phyloP scores from a whole-genome alignment of 2,329 filamentous ascomycete genomes.

The Ampelomyces quisqualis region DNA sequence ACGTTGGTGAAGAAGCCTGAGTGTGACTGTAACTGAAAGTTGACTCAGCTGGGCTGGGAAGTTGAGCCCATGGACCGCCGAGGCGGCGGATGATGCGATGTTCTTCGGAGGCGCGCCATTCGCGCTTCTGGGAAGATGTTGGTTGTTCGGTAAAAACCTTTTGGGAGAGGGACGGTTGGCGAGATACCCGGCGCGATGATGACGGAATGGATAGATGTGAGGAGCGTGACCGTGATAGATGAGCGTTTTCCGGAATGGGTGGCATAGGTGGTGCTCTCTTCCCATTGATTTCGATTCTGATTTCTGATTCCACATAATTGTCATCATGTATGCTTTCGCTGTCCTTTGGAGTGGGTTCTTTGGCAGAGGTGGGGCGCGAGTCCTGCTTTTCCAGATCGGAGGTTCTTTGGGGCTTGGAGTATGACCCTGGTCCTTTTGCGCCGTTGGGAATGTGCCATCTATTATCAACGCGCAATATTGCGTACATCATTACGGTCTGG shows the following conservation, averaged over 20 bases:
- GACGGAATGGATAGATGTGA: constrained; percentile 6
- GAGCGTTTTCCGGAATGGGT: neutral
- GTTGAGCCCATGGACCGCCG: constrained; percentile 21
- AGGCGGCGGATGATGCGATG: constrained; percentile 21
- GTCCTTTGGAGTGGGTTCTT: neutral
- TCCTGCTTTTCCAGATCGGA: constrained; percentile 22
- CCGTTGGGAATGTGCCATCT: constrained; percentile 76
- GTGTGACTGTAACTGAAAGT: constrained; percentile 4
- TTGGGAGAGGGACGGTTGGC: constrained; percentile 3
- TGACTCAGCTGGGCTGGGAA: constrained; percentile 8
- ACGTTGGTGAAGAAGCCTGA: constrained; percentile 1
- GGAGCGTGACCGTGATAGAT: neutral
- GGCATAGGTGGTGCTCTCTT: constrained; percentile 2
- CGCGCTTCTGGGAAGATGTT: constrained; percentile 11
- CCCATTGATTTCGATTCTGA: constrained; percentile 2
- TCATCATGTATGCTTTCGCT: neutral
- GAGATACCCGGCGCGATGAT: constrained; percentile 9
- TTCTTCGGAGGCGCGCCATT: constrained; percentile 26
- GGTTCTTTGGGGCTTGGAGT: constrained; percentile 12
- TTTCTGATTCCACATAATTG: constrained; percentile 2
- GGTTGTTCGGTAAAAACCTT: constrained; percentile 1
- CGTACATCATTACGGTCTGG: constrained; percentile 66
- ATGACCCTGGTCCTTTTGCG: constrained; percentile 52
- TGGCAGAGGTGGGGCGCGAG: constrained; percentile 13
- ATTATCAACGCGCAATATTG: constrained; percentile 67